Conservation (phyloP, 2,329 filamentous ascomycete species). For the Sphaerostilbella broomeana region DNA sequence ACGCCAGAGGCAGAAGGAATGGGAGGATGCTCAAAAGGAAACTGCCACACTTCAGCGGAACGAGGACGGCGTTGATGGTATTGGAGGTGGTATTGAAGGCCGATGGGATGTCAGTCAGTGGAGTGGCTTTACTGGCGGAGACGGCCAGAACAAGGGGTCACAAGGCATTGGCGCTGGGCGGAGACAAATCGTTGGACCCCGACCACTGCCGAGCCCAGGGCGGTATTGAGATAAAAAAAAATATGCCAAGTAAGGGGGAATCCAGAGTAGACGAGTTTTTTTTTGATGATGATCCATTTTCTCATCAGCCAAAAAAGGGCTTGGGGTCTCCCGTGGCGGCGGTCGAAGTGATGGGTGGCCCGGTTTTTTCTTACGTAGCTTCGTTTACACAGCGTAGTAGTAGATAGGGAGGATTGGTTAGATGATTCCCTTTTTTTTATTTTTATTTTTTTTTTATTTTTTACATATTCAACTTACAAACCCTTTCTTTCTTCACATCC, state of each 20-base stretch:
- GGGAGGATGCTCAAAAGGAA: conserved; percentile 68
- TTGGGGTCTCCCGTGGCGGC: no score
- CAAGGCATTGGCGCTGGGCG: conserved; percentile 63
- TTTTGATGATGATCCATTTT: conserved; percentile 4
- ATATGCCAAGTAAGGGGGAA: background rate
- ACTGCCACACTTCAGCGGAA: conserved; percentile 49
- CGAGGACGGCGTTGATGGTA: conserved; percentile 48
- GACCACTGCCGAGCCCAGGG: conserved; percentile 51
- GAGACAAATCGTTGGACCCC: conserved; percentile 73
- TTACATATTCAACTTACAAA: background rate
- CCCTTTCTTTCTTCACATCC: background rate
- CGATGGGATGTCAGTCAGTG: conserved; percentile 74
- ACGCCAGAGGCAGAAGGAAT: conserved; percentile 67
- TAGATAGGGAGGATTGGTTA: no score
- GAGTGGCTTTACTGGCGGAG: conserved; percentile 67
- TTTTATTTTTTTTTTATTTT: background rate
- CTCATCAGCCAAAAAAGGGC: conserved; percentile 2
- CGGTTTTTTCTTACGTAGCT: conserved; percentile 1
- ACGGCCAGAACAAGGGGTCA: conserved; percentile 61
- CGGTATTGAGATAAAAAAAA: conserved; percentile 15
- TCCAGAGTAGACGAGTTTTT: conserved; percentile 3
- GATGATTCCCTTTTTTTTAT: no score
- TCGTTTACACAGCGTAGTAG: background rate
- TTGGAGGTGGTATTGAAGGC: conserved; percentile 59
- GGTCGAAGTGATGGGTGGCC: conserved; percentile 5